A percentile compares a stretch with the other conserved stretches of the same genome.
phyloP scores from a whole-genome alignment of 2,329 filamentous ascomycete species.

The Trichophyton verrucosum region DNA sequence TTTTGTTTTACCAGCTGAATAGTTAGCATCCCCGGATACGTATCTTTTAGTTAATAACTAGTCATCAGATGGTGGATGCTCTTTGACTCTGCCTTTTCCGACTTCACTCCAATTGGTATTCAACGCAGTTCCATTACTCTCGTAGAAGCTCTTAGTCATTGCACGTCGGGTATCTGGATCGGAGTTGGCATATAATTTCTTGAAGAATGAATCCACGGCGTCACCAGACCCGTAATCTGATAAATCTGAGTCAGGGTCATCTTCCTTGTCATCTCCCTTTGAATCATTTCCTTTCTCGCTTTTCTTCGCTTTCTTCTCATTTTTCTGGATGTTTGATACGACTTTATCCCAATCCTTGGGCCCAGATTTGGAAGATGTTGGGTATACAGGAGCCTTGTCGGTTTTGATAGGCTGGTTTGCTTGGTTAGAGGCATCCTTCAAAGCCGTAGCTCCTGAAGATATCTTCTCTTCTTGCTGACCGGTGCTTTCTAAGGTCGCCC shows the following conservation, averaged over 20 bases:
- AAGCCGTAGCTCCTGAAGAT: constrained; percentile 3
- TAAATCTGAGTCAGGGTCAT: constrained; percentile 43
- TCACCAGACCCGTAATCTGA: constrained; percentile 42
- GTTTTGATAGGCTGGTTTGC: constrained; percentile 12
- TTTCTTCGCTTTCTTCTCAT: constrained; percentile 17
- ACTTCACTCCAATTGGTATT: constrained; percentile 91
- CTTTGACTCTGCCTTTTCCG: constrained; percentile 54
- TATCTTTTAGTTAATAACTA: neutral
- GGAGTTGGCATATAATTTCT: constrained; percentile 66
- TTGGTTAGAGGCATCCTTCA: constrained; percentile 13
- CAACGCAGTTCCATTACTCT: constrained; percentile 85
- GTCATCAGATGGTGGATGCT: constrained; percentile 11
- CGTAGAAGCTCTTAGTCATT: constrained; percentile 94
- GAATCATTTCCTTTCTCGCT: constrained; percentile 19
- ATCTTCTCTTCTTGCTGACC: constrained; percentile 12
- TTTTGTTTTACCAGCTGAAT: neutral
- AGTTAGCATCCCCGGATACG: neutral
- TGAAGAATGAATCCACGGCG: constrained; percentile 74
- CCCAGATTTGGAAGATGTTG: constrained; percentile 71
- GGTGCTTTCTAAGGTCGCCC: constrained; percentile 46
- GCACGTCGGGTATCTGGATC: constrained; percentile 72
- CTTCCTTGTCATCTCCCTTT: constrained; percentile 27
- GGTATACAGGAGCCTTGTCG: constrained; percentile 52
- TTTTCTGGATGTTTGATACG: constrained; percentile 37
- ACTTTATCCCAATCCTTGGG: constrained; percentile 89